Base-by-base conservation (phyloP, 1,284 basidiomycete genomes). In the Ceratobasidium sp. region DNA sequence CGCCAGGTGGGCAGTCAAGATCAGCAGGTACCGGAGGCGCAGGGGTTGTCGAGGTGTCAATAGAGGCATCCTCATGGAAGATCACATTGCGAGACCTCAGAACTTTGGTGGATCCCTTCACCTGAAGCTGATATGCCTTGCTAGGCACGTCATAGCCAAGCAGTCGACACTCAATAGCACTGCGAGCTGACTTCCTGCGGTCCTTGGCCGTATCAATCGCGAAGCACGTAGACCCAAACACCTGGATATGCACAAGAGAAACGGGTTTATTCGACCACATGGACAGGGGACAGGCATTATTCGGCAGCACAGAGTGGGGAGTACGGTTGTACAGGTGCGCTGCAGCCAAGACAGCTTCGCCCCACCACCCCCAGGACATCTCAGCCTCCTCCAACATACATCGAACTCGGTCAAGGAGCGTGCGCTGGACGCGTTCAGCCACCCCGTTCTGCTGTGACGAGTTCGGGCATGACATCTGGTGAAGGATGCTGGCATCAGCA, bases 391-490 rank as follows among this genome's bases (percentile, higher is more conserved):
- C 23, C 21, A 69, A 36, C 63, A 74, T 46, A 9, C 48, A 12
- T 18, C 42, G 40, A 5, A 54, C 56, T 1, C 25, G 14, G 67
- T 74, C 62, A 9, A 38, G 14, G 18, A 73, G 11, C 21, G 59
- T 67, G 9, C 71, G 46, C 28, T 72, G 58, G 18, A 42, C 23
- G n/a, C 63, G 44, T 48, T 74, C 73, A 7, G 62, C 71, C 12
- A 53, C 46, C 8, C 73, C 71, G 42, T 72, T 74, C 11, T 67
- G 62, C 33, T 69, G 62, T 6, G 73, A 64, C 5, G 71, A 48
- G 44, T 67, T 23, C 0, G 51, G 40, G 12, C 36, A 40, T 3
- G 71, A 69, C 0, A 38, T 51, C 63, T 74, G 62, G 23, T 73
- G 70, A 7, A 8, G 3, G 44, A 74, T 72, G 21, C 69, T 61